phyloP scores from a whole-genome alignment of 495 filamentous ascomycete species.

The Annulohypoxylon maeteangense region DNA sequence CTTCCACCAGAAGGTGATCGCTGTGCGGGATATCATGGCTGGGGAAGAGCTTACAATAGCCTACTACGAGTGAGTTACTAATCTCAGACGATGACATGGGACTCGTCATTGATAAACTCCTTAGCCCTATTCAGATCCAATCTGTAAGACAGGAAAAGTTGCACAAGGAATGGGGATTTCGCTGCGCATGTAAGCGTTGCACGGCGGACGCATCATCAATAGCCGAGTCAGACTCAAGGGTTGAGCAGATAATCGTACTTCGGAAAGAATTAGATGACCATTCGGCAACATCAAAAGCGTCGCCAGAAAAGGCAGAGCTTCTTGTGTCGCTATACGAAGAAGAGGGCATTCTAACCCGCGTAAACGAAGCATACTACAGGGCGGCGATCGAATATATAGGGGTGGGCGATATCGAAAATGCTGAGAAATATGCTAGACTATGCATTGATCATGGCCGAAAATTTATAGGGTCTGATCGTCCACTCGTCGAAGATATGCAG shows the following conservation, averaged over 20 bases:
- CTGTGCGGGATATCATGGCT: constrained; percentile 47
- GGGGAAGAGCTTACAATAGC: constrained; percentile 55
- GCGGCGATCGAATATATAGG: constrained; percentile 55
- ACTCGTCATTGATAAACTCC: not conserved
- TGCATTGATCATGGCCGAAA: constrained; percentile 48
- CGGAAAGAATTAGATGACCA: constrained; percentile 45
- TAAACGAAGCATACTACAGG: constrained; percentile 53
- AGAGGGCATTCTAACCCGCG: constrained; percentile 49
- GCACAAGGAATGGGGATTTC: constrained; percentile 53
- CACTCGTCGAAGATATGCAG: constrained; percentile 48
- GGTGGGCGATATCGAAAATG: constrained; percentile 50
- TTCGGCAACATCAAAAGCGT: constrained; percentile 38
- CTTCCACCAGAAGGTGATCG: constrained; percentile 52
- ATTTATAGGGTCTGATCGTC: constrained; percentile 45
- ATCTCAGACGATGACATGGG: not conserved
- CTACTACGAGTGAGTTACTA: constrained; percentile 52
- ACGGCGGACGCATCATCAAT: constrained; percentile 27
- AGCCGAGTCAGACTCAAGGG: constrained; percentile 49
- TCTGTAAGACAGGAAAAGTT: constrained; percentile 42
- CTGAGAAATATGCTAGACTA: constrained; percentile 50
- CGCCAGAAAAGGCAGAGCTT: constrained; percentile 51
- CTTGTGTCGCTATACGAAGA: constrained; percentile 51
- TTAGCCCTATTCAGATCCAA: constrained; percentile 47
- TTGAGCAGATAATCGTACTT: constrained; percentile 47
- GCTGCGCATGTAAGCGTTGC: constrained; percentile 52